Evolutionary conservation across 352 stramenopile species (phyloP).

Genomic region (Pythium scleroteichum): DNA sequence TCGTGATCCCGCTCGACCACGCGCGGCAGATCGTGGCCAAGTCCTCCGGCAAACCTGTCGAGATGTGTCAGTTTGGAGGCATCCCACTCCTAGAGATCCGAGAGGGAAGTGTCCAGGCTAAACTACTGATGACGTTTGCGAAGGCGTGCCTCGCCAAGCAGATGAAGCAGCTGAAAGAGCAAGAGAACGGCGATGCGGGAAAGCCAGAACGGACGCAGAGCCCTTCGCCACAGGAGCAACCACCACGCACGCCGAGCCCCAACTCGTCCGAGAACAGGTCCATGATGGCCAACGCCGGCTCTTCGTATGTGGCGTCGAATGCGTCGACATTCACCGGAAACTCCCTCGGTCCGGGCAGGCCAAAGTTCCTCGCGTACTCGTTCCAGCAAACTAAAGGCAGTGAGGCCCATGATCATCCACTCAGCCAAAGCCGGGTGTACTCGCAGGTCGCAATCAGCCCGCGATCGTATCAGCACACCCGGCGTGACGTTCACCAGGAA

Average conservation of each 20-base stretch:
- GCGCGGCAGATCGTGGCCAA: slow-evolving; percentile 51
- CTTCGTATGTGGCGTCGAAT: slow-evolving; percentile 16
- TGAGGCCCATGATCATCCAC: too few species aligned
- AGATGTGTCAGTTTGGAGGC: slow-evolving; percentile 67
- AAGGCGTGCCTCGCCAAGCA: slow-evolving; percentile 76
- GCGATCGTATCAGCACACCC: not conserved
- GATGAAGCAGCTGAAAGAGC: slow-evolving; percentile 25
- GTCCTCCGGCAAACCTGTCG: slow-evolving; percentile 52
- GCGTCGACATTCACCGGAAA: slow-evolving; percentile 20
- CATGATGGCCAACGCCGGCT: slow-evolving; percentile 15
- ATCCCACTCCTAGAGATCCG: slow-evolving; percentile 55
- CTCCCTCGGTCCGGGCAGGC: slow-evolving; percentile 16
- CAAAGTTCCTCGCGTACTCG: slow-evolving; percentile 27
- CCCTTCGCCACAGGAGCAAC: slow-evolving; percentile 1
- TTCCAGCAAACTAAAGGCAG: slow-evolving; percentile 15
- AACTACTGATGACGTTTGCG: slow-evolving; percentile 70
- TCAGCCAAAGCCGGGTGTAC: not conserved
- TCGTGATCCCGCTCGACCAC: slow-evolving; percentile 28
- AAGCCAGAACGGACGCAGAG: slow-evolving; percentile 20
- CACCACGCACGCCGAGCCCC: slow-evolving; percentile 6
- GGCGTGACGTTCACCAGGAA: not conserved
- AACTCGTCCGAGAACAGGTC: slow-evolving; percentile 15
- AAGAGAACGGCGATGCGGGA: slow-evolving; percentile 8
- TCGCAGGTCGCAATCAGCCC: not conserved
- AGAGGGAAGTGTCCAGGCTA: slow-evolving; percentile 66